Percentiles rank a stretch among this genome's conserved stretches.
These are phyloP conservation scores for Lipomyces spencermartinsiae DNA, from an alignment of 805 yeast genomes.

Conservation along the genomic window DNA sequence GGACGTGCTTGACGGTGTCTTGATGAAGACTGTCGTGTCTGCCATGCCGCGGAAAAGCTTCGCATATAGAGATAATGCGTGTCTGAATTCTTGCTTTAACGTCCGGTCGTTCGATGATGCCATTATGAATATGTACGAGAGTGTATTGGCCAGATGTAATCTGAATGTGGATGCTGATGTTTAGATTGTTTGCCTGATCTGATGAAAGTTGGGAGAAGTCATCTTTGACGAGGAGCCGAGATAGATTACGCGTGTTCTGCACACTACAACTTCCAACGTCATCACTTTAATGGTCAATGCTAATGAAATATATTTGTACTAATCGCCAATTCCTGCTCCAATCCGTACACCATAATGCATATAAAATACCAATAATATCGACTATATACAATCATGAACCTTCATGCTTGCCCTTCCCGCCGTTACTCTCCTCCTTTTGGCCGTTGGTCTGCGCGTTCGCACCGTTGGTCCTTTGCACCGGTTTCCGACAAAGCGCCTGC, in stretches of 20 bases:
- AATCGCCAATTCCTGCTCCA: not conserved
- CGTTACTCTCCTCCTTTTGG: not conserved
- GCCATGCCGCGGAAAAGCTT: constrained; percentile 13
- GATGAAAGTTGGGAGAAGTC: not conserved
- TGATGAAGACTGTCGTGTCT: constrained; percentile 8
- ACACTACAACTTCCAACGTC: not conserved
- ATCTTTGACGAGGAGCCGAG: not conserved
- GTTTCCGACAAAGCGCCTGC: not conserved
- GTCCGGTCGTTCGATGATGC: constrained; percentile 18
- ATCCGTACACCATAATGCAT: not conserved
- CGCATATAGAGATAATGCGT: constrained; percentile 26
- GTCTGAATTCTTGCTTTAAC: constrained; percentile 27
- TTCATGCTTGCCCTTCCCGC: not conserved
- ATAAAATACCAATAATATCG: not conserved
- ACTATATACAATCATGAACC: not conserved
- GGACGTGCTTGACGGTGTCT: not conserved
- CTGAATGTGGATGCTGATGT: not conserved
- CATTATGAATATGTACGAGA: not conserved
- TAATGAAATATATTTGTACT: not conserved
- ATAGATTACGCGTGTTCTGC: not conserved
- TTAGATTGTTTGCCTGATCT: not conserved
- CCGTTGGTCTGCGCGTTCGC: not conserved
- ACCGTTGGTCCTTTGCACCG: not conserved
- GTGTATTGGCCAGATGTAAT: not conserved
- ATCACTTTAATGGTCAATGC: not conserved